Base-by-base conservation (phyloP, 2,329 filamentous ascomycete species). In the Passalora sequoiae region DNA sequence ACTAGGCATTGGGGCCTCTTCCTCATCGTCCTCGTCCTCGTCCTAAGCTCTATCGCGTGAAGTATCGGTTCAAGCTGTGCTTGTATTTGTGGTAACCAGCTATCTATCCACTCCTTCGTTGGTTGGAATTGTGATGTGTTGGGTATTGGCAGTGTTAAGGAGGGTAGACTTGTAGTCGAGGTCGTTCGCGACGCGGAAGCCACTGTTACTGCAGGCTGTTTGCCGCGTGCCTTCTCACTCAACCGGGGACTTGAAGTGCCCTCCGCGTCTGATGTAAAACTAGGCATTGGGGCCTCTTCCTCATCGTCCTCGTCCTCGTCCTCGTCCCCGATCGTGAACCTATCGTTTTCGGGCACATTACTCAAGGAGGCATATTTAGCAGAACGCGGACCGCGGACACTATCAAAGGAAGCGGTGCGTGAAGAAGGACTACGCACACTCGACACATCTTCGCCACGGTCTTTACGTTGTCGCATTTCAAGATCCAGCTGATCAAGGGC, bases 171-270 rank as follows among this genome's bases (percentile, higher is more conserved):
- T 1, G 86, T 86, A 20, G 83, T 86, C 12, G 57, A 60, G 64
- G 89, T 94, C 60, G 92, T 95, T 60, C 95, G 89, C 30, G 58
- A 61, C 3, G 53, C 48, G 10, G 50, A 46, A 15, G 37, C 43
- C 13, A 91, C 29, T 4, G 15, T 83, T 75, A 1, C 86, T 85
- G 9, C 88, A 20, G 91, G 92, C 81, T 94, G 88, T 66, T 98
- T 98, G 6, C 92, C 92, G 38, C 92, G 76, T 12, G 92, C 92
- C 65, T 97, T 98, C 66, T 97, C 92, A 15, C 91, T 96, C 86
- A 97, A 95, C 42, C 89, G 46, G 25, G 38, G 29, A 22, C 30
- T 32, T 16, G 38, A 35, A 7, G 32, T 28, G 6, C 65, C 62
- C 96, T 89, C 15, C 81, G 75, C 10, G 88, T 20, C 84, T 72